Evolutionary conservation across 352 stramenopile species (phyloP), one percentile per base, ranked within the genome.

Genomic region (Phytophthora syringae): DNA sequence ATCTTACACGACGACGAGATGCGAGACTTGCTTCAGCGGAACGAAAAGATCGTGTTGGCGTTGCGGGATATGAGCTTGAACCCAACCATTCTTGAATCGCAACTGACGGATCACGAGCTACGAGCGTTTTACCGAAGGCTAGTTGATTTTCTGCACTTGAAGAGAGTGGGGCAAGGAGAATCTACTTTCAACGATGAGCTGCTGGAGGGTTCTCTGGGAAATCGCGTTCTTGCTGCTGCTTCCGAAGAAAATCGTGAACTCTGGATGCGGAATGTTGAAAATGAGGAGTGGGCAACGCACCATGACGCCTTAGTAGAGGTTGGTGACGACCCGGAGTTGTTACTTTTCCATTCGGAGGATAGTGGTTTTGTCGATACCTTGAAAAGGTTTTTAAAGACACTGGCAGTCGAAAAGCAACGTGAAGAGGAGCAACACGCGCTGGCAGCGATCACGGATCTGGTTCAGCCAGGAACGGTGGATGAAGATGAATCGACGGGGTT

Each of bases 1-100:
- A 74, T 92, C 37, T 64, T 92, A 20, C 57, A 73, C 10, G 70
- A 92, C 25, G 52, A 62, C 16, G 60, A 58, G 7, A 82, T 92
- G 50, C 80, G 81, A 4, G 28, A 49, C 10, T 28, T 80, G 25
- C 39, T 88, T 7, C 63, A 79, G 37, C 60, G 69, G 20, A 74
- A 86, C 27, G 74, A 80, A 24, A 69, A 73, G 18, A 74, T 92
- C 27, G 72, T 90, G 1, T 34, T 68, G 15, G 83, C 83, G 18
- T 52, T 92, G 32, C 73, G 83, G 21, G 83, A 92, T 39, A 88
- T 92, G 77, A 89, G 83, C 55, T 60, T 92, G 60, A 79, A 86
- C 20, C 81, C 83, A 7, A 52, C 74, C 10, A 67, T 84, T 16
- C 69, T 92, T 3, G 39, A 63, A n/a, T 50, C 39, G 48, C 83